A percentile compares a stretch with the other conserved stretches of the same genome.
These are phyloP conservation scores for Beta corolliflora DNA, from an alignment of 179 eudicot genomes.

Conservation along the genomic window DNA sequence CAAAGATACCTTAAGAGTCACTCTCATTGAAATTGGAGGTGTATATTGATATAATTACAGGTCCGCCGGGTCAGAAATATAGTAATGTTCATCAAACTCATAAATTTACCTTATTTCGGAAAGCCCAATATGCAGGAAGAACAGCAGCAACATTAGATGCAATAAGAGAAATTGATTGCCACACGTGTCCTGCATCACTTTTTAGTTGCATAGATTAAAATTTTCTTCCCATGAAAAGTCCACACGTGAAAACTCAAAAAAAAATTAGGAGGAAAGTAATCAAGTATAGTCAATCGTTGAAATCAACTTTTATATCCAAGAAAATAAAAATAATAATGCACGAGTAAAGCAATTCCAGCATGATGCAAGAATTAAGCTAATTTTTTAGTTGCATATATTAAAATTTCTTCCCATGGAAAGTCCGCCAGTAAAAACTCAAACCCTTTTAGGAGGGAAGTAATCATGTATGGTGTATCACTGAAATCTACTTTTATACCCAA, in stretches of 20 bases:
- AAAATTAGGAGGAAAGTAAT: too few species aligned
- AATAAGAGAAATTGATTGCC: constrained; percentile 81
- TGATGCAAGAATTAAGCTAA: too few species aligned
- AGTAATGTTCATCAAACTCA: constrained; percentile 4
- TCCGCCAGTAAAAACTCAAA: background rate
- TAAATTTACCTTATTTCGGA: constrained; percentile 66
- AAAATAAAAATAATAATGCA: too few species aligned
- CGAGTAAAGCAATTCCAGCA: too few species aligned
- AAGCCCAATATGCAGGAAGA: constrained; percentile 92
- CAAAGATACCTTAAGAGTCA: background rate
- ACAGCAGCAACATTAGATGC: constrained; percentile 93
- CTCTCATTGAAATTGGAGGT: background rate
- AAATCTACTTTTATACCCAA: background rate
- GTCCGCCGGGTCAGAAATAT: background rate
- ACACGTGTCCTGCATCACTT: constrained; percentile 70
- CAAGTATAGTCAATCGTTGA: too few species aligned
- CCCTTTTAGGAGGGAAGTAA: background rate
- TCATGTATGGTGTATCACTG: constrained; percentile 1
- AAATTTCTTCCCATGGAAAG: too few species aligned
- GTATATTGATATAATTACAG: background rate
- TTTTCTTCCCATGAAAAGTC: background rate
- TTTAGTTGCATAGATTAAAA: constrained; percentile 12
- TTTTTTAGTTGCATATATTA: too few species aligned
- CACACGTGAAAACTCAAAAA: too few species aligned
- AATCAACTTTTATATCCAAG: too few species aligned